Conservation (phyloP, 768 basidiomycete genomes). For the Nevesoporus exiguus region DNA sequence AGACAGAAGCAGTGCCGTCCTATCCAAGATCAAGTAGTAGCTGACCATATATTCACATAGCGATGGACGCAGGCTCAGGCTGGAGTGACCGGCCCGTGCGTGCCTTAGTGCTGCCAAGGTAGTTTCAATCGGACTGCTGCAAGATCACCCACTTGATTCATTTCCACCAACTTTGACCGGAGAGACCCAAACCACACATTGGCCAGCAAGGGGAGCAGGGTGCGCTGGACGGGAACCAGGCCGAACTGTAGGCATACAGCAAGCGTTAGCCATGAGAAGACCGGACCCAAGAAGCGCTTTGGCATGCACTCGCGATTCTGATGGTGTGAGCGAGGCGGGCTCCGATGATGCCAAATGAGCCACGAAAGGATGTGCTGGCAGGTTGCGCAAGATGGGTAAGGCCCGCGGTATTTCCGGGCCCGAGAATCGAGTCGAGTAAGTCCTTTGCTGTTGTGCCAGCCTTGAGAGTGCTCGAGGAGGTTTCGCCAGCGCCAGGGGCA, state of each 20-base stretch:
- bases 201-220: background rate
- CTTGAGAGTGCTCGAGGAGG: background rate
- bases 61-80: too few species aligned
- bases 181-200: background rate
- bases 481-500: constrained; percentile 26
- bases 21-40: background rate
- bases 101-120: too few species aligned
- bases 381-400: constrained; percentile 8
- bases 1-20: background rate
- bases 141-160: too few species aligned
- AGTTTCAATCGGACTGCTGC: too few species aligned
- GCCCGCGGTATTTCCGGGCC: constrained; percentile 5
- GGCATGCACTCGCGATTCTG: constrained; percentile 15
- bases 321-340: constrained; percentile 22
- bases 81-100: too few species aligned
- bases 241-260: background rate
- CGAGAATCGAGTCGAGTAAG: constrained; percentile 28
- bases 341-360: constrained; percentile 25
- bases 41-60: background rate
- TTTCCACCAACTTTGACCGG: background rate
- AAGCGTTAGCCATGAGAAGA: constrained; percentile 18
- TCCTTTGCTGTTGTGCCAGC: constrained; percentile 23
- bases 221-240: background rate
- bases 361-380: constrained; percentile 23
- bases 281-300: constrained; percentile 19